Base-by-base conservation (phyloP, 2,329 filamentous ascomycete genomes). In the Trematosphaeria pertusa region DNA sequence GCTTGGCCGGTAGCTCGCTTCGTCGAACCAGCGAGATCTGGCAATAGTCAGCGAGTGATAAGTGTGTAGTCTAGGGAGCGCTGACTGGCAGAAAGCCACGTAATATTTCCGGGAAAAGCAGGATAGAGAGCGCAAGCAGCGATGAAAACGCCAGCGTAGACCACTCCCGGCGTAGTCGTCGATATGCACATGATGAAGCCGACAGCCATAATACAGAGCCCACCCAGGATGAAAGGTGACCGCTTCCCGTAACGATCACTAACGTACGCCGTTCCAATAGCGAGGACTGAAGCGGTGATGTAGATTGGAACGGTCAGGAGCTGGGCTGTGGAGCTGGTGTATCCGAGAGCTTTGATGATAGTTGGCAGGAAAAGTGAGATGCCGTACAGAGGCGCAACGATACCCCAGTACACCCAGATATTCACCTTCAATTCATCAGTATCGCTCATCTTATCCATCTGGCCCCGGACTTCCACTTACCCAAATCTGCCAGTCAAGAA, bases 351-450 rank as follows among this genome's bases (percentile, higher is more conserved):
- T 17, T 61, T 64, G 36, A 76, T 74, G 32, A 76, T 74, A 1
- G 71, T 89, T 0, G 82, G 81, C 38, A 70, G 50, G 51, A 71
- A 72, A 14, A 71, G 61, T 15, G 65, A 68, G 20, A 71, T 68
- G n/a, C 66, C 67, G 39, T 70, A 71, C 2, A 70, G 52, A 1
- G 66, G 66, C 15, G 76, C 73, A 21, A 77, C 75, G 20, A 68
- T 65, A 7, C 85, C 83, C 75, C 85, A 86, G 58, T 84, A 85
- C 24, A 88, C 82, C 38, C 87, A 74, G 4, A 86, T 73, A 41
- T 79, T 80, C 1, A 65, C 24, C 24, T 28, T 8, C 24, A 28
- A n/a, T 12, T 7, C 24, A 12, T 28, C 24, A 28, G 24, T n/a
- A n/a, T n/a, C n/a, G n/a, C n/a, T n/a, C n/a, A n/a, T n/a, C n/a